These are phyloP conservation scores for Neurospora sp. DNA, from an alignment of 495 filamentous ascomycete species.

Conservation along the genomic window DNA sequence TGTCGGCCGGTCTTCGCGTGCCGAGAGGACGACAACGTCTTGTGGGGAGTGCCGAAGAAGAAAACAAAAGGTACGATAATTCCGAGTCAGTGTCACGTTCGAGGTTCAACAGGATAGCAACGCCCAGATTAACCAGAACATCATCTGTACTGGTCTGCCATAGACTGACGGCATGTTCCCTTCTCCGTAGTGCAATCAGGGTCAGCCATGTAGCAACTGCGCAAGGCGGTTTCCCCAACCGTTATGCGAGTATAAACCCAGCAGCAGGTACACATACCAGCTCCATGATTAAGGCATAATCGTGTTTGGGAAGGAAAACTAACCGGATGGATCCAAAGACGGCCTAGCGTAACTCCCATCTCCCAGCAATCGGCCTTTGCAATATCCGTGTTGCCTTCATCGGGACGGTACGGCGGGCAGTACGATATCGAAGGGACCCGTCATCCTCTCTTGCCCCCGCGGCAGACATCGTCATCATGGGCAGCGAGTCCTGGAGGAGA, in stretches of 20 bases:
- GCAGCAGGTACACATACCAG: conserved; percentile 14
- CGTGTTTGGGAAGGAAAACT: neutral
- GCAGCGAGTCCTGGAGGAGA: neutral
- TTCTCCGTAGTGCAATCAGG: conserved; percentile 26
- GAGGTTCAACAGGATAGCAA: neutral
- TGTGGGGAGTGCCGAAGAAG: conserved; percentile 29
- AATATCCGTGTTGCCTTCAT: conserved; percentile 10
- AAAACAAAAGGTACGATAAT: conserved; percentile 27
- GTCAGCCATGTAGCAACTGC: conserved; percentile 31
- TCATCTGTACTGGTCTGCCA: neutral
- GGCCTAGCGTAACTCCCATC: conserved; percentile 2
- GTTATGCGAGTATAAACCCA: conserved; percentile 25
- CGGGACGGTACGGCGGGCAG: neutral
- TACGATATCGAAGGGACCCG: conserved; percentile 1
- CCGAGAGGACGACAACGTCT: conserved; percentile 28
- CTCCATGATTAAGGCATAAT: neutral
- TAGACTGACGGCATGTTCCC: neutral
- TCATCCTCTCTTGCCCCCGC: conserved; percentile 6
- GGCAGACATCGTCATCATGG: conserved; percentile 9
- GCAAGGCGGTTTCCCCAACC: conserved; percentile 29
- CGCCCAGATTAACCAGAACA: neutral
- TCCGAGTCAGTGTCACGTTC: neutral
- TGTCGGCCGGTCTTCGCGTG: conserved; percentile 16
- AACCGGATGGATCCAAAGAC: conserved; percentile 9
- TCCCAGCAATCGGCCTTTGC: conserved; percentile 16